Conservation (phyloP, 2,329 filamentous ascomycete genomes). For the Cladorrhinum sp. region DNA sequence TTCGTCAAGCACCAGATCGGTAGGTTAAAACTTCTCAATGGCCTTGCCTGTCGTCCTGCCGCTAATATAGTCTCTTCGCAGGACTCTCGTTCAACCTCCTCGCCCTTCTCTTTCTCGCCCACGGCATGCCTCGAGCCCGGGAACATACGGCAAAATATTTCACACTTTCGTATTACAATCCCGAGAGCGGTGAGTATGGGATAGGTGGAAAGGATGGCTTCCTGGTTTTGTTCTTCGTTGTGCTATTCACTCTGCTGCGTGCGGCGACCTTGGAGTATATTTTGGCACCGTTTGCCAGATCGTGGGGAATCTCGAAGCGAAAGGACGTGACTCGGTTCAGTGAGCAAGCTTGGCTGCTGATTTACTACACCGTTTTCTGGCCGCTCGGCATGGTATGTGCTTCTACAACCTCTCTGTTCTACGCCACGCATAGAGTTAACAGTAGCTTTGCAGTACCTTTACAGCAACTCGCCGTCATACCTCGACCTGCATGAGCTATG, state of each 20-base stretch:
- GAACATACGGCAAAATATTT: conserved; percentile 84
- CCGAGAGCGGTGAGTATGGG: conserved; percentile 64
- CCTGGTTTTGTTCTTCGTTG: conserved; percentile 72
- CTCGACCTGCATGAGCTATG: conserved; percentile 75
- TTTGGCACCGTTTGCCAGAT: conserved; percentile 71
- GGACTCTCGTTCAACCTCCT: conserved; percentile 84
- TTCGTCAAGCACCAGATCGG: conserved; percentile 78
- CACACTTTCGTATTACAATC: conserved; percentile 77
- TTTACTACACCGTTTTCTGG: conserved; percentile 84
- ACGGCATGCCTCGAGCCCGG: conserved; percentile 77
- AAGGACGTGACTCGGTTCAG: conserved; percentile 82
- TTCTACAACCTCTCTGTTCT: not conserved
- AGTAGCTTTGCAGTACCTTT: conserved; percentile 64
- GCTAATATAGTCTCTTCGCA: conserved; percentile 34
- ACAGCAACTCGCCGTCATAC: conserved; percentile 74
- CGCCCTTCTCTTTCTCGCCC: conserved; percentile 75
- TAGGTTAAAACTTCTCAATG: conserved; percentile 41
- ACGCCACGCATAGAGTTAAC: conserved; percentile 10
- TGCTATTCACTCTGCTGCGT: conserved; percentile 83
- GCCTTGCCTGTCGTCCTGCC: not conserved
- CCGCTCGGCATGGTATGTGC: conserved; percentile 72
- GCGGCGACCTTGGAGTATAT: conserved; percentile 85
- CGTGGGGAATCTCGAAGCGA: conserved; percentile 67
- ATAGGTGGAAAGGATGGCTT: conserved; percentile 77
- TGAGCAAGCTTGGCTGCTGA: conserved; percentile 87